Evolutionary conservation across 2,329 filamentous ascomycete genomes (phyloP), one percentile per base, ranked within the genome.

Genomic region (Didymella pomorum): DNA sequence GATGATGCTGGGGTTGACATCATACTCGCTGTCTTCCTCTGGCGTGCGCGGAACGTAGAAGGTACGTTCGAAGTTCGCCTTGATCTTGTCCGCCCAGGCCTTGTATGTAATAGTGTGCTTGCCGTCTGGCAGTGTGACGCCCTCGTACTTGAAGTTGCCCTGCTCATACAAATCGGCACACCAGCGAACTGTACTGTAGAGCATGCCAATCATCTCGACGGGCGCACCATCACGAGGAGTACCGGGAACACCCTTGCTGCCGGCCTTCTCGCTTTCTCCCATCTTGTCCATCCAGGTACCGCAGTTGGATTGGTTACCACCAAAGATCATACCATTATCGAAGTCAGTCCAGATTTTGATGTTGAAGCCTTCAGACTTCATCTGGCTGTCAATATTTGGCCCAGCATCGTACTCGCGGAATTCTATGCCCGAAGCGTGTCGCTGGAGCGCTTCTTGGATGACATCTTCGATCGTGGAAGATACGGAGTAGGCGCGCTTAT

Each of bases 251-350:
- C 95, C 96, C 80, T 97, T 98, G 71, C 89, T 97, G 58, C 90
- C 89, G 16, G 96, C 95, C 61, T 89, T 91, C 64, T 91, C 87
- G 62, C 93, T 97, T 77, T 99, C 95, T n/a, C 95, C 95, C 95
- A 99, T 99, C 84, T 99, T 99, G 83, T 99, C 95, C 93, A 97
- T 97, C 95, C 95, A 99, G 1, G 95, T 99, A 51, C 95, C 95
- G 70, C 96, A 99, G 78, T 99, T 99, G 79, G 81, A 84, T 73
- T 97, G 93, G 71, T 92, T 98, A 31, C 96, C 95, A 55, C 96
- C 95, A 71, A 96, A 97, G 57, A 99, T 89, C 63, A 99, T 86
- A 21, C 95, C 96, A 5, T 88, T 95, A 29, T 85, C 81, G 94
- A 94, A 98, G 74, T 99, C 94, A 11, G 96, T 91, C 59, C 90